Base-by-base conservation (phyloP, 768 basidiomycete species). In the Pleurotus cornucopiae region DNA sequence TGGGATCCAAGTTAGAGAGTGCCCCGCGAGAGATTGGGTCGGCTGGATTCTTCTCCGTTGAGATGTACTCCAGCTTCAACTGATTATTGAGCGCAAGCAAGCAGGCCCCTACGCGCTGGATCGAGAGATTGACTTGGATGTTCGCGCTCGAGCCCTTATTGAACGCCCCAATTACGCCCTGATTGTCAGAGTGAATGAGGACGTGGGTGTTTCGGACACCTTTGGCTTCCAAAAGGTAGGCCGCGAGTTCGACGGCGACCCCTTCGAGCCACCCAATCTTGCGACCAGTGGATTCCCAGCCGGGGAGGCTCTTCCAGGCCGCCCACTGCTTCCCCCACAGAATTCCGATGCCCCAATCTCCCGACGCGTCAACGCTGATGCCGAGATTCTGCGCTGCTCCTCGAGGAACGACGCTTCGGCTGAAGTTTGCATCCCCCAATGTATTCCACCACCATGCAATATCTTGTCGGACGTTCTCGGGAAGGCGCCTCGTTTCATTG, bases 371-470 rank as follows among this genome's bases (percentile, higher is more conserved):
- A n/a, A 62, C 62, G 44, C 49, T 67, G 16, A 67, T 43, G 12
- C 38, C 34, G 16, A 57, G 40, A 40, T 63, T 57, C 18, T 18
- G 38, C 3, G 46, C 21, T 12, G 23, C 30, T 2, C 23, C 43
- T 13, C 54, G 53, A 3, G 54, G 54, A 6, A 40, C 4, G 40
- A 61, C 54, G 3, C 43, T 46, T 26, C 57, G 38, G n/a, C 12
- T 21, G 23, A 38, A 16, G 9, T 18, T 20, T 2, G 25, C 18
- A 5, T 52, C 21, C 18, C 5, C 12, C 3, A 63, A 58, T 5
- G 11, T 41, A 16, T 3, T 21, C 2, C 6, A 5, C 73, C 71
- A 74, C 71, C 69, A 74, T 20, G 46, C 43, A 14, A 74, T 54
- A 51, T 68, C 62, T 0, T 13, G 12, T 6, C 12, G 38, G 14